Conservation (phyloP, 768 basidiomycete species). For the Amanita muscaria region DNA sequence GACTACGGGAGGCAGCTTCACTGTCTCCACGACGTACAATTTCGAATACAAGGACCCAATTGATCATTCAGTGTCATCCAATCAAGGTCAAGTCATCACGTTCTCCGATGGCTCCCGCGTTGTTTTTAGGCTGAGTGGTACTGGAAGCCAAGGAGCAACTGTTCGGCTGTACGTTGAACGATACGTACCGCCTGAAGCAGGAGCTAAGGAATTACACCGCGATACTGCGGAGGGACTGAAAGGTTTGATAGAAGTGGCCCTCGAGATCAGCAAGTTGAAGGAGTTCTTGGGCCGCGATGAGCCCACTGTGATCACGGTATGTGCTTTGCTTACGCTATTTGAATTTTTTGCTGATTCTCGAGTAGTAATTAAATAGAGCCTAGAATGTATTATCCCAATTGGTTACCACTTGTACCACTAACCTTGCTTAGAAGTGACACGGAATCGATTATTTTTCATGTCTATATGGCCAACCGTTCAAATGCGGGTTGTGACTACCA, state of each 20-base stretch:
- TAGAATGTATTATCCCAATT: too few species aligned
- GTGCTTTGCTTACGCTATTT: constrained; percentile 19
- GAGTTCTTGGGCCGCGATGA: constrained; percentile 79
- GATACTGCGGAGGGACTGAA: constrained; percentile 85
- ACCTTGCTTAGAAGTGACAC: too few species aligned
- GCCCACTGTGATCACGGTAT: constrained; percentile 94
- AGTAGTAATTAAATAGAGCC: too few species aligned
- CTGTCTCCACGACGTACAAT: constrained; percentile 68
- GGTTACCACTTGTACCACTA: too few species aligned
- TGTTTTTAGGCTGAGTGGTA: constrained; percentile 93
- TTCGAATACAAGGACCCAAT: constrained; percentile 99
- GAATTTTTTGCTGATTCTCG: too few species aligned
- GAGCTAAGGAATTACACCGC: constrained; percentile 59
- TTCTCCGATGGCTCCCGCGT: constrained; percentile 91
- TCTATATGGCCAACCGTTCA: too few species aligned
- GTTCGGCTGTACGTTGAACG: constrained; percentile 95
- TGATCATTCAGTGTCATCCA: constrained; percentile 84
- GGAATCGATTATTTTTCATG: too few species aligned
- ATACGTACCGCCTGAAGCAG: constrained; percentile 66
- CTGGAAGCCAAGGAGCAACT: constrained; percentile 93
- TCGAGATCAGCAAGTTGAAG: constrained; percentile 77
- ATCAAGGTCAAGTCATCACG: constrained; percentile 91
- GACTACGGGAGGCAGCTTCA: constrained; percentile 64
- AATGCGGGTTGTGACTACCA: too few species aligned
- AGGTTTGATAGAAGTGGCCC: constrained; percentile 92